Evolutionary conservation across 345 rosid species (phyloP).

Genomic region (Theobroma cacao): DNA sequence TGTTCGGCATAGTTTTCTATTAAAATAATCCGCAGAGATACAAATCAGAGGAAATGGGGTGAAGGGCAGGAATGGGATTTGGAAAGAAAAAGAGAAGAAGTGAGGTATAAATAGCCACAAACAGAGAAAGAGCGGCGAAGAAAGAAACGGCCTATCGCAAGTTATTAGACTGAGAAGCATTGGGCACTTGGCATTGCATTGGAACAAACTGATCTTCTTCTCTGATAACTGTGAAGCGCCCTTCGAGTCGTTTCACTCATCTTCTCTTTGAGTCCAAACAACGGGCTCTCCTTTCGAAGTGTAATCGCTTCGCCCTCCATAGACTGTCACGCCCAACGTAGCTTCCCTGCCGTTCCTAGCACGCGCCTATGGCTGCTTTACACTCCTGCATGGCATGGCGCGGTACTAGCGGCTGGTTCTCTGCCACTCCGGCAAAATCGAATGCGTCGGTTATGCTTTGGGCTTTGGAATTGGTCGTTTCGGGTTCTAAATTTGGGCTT

Average conservation of each 20-base stretch:
- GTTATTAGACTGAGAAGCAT: slow-evolving; percentile 8
- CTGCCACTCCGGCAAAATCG: background rate
- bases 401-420: background rate
- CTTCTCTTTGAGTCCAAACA: slow-evolving; percentile 12
- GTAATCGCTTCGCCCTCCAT: background rate
- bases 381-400: background rate
- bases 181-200: slow-evolving; percentile 31
- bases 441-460: background rate
- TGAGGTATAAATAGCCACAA: slow-evolving; percentile 7
- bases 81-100: too few species aligned
- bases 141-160: slow-evolving; percentile 13
- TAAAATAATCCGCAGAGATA: background rate
- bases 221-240: background rate
- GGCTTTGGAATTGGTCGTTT: background rate
- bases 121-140: background rate
- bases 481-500: too few species aligned
- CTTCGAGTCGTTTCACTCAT: background rate
- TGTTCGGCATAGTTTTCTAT: slow-evolving; percentile 24
- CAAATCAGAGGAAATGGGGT: background rate
- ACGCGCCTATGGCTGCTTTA: background rate
- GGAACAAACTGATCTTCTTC: background rate
- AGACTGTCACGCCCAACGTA: background rate
- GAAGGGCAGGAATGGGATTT: background rate
- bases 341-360: background rate
- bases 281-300: slow-evolving; percentile 20